Evolutionary conservation across 148 eudicot genomes (phyloP).

Genomic region (Suaeda aralocaspica): DNA sequence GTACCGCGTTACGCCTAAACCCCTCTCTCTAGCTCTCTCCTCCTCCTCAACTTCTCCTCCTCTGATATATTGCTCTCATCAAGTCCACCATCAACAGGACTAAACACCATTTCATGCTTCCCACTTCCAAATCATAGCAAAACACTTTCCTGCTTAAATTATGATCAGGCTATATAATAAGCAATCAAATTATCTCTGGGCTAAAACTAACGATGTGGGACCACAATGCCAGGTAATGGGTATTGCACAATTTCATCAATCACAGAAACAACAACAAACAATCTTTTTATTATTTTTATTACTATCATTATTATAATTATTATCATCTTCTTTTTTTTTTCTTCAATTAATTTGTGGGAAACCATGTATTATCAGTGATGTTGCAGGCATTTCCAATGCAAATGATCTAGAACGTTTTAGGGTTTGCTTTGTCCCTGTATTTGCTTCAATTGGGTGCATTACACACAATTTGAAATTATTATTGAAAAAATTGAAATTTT

Average conservation of each 20-base stretch:
- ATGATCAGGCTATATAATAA: conserved; percentile 70
- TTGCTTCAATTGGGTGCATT: conserved; percentile 66
- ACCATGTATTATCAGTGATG: conserved; percentile 36
- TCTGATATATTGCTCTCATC: conserved; percentile 87
- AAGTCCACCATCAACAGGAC: conserved; percentile 92
- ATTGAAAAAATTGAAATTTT: conserved; percentile 10
- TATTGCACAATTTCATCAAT: conserved; percentile 91
- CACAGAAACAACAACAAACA: conserved; percentile 38
- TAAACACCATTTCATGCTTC: conserved; percentile 64
- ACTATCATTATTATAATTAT: conserved; percentile 14
- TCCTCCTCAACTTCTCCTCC: conserved; percentile 95
- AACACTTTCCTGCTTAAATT: conserved; percentile 70
- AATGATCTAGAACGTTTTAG: conserved; percentile 53
- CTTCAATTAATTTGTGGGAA: conserved; percentile 30
- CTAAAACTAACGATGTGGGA: conserved; percentile 74
- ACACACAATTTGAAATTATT: conserved; percentile 30
- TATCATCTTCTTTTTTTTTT: no score
- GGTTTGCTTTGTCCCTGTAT: conserved; percentile 32
- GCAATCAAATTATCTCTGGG: conserved; percentile 73
- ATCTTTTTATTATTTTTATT: no score
- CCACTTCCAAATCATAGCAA: conserved; percentile 58
- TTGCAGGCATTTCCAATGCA: conserved; percentile 56
- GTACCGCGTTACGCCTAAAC: conserved; percentile 90
- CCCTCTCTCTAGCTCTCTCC: conserved; percentile 92
- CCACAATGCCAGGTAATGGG: conserved; percentile 81